Conservation (phyloP, 306 rosid genomes). For the Crotalaria pallida region DNA sequence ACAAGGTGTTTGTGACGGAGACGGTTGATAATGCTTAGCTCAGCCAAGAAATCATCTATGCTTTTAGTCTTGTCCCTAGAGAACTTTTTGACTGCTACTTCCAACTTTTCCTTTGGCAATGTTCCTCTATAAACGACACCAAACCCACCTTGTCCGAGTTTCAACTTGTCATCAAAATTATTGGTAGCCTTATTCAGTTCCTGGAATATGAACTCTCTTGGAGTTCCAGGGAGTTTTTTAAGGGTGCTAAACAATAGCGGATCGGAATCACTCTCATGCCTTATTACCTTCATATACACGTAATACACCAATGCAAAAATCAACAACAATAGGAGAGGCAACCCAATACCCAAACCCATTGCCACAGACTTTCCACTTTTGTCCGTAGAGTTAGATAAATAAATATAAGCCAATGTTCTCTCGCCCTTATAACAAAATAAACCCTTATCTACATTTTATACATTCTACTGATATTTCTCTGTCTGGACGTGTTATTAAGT, state of each 20-base stretch:
- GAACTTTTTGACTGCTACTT: slow-evolving; percentile 72
- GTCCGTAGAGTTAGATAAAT: slow-evolving; percentile 3
- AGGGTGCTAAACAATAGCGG: slow-evolving; percentile 47
- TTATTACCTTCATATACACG: neutral
- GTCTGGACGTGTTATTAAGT: no score
- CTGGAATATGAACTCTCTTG: slow-evolving; percentile 46
- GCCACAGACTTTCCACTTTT: no score
- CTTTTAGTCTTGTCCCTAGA: slow-evolving; percentile 56
- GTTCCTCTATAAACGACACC: slow-evolving; percentile 61
- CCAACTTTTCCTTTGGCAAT: slow-evolving; percentile 32
- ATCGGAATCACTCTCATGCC: slow-evolving; percentile 2
- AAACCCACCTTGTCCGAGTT: slow-evolving; percentile 68
- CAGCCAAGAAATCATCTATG: slow-evolving; percentile 68
- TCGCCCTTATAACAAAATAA: no score
- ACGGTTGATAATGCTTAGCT: slow-evolving; percentile 70
- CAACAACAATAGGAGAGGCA: slow-evolving; percentile 15
- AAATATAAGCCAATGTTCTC: no score
- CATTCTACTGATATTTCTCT: no score
- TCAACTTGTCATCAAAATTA: slow-evolving; percentile 49
- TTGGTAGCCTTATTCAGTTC: slow-evolving; percentile 70
- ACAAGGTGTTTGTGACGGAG: slow-evolving; percentile 86
- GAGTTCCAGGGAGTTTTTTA: slow-evolving; percentile 64
- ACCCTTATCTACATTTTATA: no score
- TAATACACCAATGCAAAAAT: slow-evolving; percentile 11
- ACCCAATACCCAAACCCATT: slow-evolving; percentile 49